Evolutionary conservation across 2,329 filamentous ascomycete genomes (phyloP), one percentile per base, ranked within the genome.

Genomic region (Nemania diffusa): DNA sequence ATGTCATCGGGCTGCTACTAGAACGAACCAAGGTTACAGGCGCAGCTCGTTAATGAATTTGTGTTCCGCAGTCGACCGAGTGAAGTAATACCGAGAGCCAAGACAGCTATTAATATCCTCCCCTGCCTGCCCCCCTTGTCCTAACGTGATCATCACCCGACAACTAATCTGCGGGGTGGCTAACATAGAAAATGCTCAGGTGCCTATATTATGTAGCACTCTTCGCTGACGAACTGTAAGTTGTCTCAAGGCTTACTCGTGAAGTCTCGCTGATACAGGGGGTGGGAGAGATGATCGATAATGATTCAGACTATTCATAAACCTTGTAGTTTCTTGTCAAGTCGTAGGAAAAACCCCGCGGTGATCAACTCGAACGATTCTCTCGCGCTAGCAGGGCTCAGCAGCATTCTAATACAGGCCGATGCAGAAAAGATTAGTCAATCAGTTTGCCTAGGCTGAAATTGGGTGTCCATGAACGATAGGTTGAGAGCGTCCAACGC

Each of bases 401-500:
- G 15, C 15, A n/a, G 17, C 40, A 13, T 44, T n/a, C 37, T 15
- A 40, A 44, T 44, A 15, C 17, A 5, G n/a, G 17, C 40, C 4
- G 17, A 44, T n/a, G 13, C 4, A 44, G 15, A 44, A 20, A n/a
- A n/a, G 29, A 44, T 44, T 4, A n/a, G 40, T 44, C 52, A 62
- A 20, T 40, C 48, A 17, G 48, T 55, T 40, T 57, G 55, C 24
- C 62, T 37, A 9, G 44, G 56, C 2, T 29, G 52, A 5, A 57
- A 68, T 17, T 57, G 65, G n/a, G 52, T 2, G n/a, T 64, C 57
- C 57, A 58, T 55, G 46, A 61, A 65, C 4, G 73, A 52, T 9
- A 73, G 48, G 32, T 69, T 71, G 27, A 74, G 73, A 5, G 71
- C 63, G 42, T 76, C 73, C 73, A 73, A 75, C 1, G 69, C 64